Conservation (phyloP, 2,329 filamentous ascomycete genomes). For the Cadophora gregata region DNA sequence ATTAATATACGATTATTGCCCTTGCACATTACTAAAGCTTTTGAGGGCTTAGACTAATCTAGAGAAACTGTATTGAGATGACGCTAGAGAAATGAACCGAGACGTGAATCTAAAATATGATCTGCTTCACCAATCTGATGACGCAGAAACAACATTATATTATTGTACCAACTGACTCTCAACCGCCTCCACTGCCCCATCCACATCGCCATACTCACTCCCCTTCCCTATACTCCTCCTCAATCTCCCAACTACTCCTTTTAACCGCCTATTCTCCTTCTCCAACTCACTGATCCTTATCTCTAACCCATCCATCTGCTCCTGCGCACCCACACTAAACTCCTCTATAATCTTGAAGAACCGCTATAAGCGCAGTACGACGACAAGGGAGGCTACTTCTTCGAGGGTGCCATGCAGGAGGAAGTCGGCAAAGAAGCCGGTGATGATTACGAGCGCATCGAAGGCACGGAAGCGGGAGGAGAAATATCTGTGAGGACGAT, state of each 20-base stretch:
- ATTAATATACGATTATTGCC: too few relatives aligned
- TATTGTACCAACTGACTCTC: not conserved
- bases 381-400: slow-evolving; percentile 69
- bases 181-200: slow-evolving; percentile 21
- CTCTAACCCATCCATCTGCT: slow-evolving; percentile 65
- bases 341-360: slow-evolving; percentile 76
- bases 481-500: slow-evolving; percentile 55
- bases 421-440: slow-evolving; percentile 67
- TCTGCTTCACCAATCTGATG: too few relatives aligned
- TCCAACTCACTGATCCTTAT: slow-evolving; percentile 58
- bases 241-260: slow-evolving; percentile 49
- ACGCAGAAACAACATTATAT: not conserved
- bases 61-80: too few relatives aligned
- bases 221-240: too few relatives aligned
- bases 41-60: too few relatives aligned
- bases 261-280: slow-evolving; percentile 56
- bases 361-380: slow-evolving; percentile 70
- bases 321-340: slow-evolving; percentile 65
- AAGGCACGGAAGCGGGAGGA: slow-evolving; percentile 65
- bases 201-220: slow-evolving; percentile 31
- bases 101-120: too few relatives aligned
- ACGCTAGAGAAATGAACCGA: too few relatives aligned
- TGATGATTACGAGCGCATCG: slow-evolving; percentile 66
- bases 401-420: slow-evolving; percentile 63
- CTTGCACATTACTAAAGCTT: too few relatives aligned